Evolutionary conservation across 768 basidiomycete genomes (phyloP), one percentile per base, ranked within the genome.

Genomic region (Russula foetens): DNA sequence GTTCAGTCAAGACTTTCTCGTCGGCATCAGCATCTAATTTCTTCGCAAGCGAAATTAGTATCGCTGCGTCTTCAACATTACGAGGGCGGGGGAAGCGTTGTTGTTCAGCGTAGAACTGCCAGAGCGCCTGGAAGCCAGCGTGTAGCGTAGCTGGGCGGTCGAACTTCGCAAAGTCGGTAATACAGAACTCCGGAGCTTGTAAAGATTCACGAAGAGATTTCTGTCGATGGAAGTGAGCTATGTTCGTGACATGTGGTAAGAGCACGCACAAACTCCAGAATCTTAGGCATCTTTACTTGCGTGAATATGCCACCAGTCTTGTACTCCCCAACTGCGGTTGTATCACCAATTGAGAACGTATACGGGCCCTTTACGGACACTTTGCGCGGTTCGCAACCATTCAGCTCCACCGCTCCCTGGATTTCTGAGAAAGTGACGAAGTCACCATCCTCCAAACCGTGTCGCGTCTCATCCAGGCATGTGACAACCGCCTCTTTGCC

Each of bases 251-350:
- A 50, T 38, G 41, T 65, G 15, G 39, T 19, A 26, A 3, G 7
- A 12, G 19, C 17, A 80, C 93, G 69, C 68, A 98, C 96, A 69
- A 98, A 99, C 71, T 93, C 84, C 51, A 98, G 76, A 52, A 93
- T 81, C 76, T 96, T 98, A 11, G 97, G 97, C 93, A 98, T 96
- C 77, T 98, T 99, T 64, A 98, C 94, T 73, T 99, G 97, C 7
- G 91, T 93, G 72, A 98, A 99, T 63, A 95, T 88, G 39, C 97
- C 97, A 26, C 96, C 97, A 29, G 83, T 71, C 66, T 85, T 83
- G 75, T 98, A 98, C 47, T 82, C 78, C 28, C 85, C 79, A 12
- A 97, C 71, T 38, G 79, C 79, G 31, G 85, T 82, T 2, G 95
- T 98, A 71, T 97, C 92, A 3, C 97, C 96, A 59, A 99, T 96